Evolutionary conservation across 2,329 filamentous ascomycete species (phyloP).

Genomic region (Pseudonectria buxi): DNA sequence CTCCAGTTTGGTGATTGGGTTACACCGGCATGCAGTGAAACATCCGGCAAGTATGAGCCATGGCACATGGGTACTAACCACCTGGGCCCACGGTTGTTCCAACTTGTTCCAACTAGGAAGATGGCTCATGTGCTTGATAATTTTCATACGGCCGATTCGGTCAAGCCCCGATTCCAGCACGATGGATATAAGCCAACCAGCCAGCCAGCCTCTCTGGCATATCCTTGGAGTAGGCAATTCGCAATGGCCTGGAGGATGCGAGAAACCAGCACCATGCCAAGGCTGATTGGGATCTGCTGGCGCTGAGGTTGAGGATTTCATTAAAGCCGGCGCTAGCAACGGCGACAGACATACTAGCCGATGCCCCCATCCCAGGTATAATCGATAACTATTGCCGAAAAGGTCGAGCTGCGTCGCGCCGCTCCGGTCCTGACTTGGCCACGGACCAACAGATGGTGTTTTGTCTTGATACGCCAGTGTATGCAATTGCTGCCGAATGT

Average conservation of each 20-base stretch:
- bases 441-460: conserved; percentile 20
- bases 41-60: too few relatives aligned
- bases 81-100: too few relatives aligned
- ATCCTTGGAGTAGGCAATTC: conserved; percentile 1
- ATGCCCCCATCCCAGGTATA: conserved; percentile 18
- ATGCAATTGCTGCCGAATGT: conserved; percentile 15
- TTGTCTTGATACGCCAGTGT: conserved; percentile 19
- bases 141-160: too few relatives aligned
- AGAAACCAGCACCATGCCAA: conserved; percentile 3
- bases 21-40: too few relatives aligned
- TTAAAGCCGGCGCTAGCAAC: conserved; percentile 8
- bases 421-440: conserved; percentile 17
- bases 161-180: too few relatives aligned
- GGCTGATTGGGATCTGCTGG: conserved; percentile 7
- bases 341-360: conserved; percentile 11
- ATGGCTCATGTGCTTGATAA: too few relatives aligned
- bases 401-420: conserved; percentile 25
- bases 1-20: too few relatives aligned
- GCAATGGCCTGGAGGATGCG: conserved; percentile 4
- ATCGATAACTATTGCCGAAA: conserved; percentile 20
- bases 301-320: conserved; percentile 9
- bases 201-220: too few relatives aligned
- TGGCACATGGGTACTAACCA: too few relatives aligned
- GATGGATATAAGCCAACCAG: too few relatives aligned
- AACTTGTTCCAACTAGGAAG: neutral